A percentile compares a stretch with the other conserved stretches of the same genome.
These are phyloP conservation scores for Claviceps paspali DNA, from an alignment of 2,329 filamentous ascomycete genomes.

Conservation along the genomic window DNA sequence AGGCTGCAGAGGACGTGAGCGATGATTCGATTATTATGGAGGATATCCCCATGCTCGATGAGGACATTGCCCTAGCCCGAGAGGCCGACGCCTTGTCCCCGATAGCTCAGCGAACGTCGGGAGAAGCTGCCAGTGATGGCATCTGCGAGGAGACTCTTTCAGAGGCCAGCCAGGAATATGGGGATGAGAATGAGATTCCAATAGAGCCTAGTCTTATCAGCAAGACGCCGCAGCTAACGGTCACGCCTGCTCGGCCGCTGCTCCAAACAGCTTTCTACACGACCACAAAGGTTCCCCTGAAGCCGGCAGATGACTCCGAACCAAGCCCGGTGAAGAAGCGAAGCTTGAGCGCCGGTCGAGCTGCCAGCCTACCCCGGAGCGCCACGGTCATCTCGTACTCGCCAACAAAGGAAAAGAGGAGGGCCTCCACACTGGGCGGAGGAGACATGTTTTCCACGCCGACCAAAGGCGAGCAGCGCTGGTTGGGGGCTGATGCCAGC, in stretches of 20 bases:
- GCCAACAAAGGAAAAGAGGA: conserved; percentile 27
- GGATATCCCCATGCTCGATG: conserved; percentile 32
- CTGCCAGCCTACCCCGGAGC: conserved; percentile 28
- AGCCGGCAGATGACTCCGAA: conserved; percentile 46
- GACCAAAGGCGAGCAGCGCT: conserved; percentile 36
- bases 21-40: conserved; percentile 22
- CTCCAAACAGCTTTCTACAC: conserved; percentile 45
- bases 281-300: conserved; percentile 62
- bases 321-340: conserved; percentile 32
- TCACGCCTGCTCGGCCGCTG: conserved; percentile 41
- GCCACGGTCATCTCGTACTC: conserved; percentile 40
- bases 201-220: conserved; percentile 32
- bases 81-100: conserved; percentile 47
- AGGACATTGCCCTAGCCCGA: conserved; percentile 41
- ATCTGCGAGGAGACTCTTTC: conserved; percentile 35
- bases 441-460: conserved; percentile 13
- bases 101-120: conserved; percentile 27
- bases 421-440: neutral
- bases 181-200: conserved; percentile 48
- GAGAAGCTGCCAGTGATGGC: conserved; percentile 18
- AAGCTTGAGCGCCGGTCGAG: conserved; percentile 34
- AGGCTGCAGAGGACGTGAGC: conserved; percentile 9
- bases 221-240: conserved; percentile 19
- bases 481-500: conserved; percentile 38
- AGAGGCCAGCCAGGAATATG: conserved; percentile 50